Conservation (phyloP, 2,329 filamentous ascomycete species). For the Macrophomina pseudophaseolina region DNA sequence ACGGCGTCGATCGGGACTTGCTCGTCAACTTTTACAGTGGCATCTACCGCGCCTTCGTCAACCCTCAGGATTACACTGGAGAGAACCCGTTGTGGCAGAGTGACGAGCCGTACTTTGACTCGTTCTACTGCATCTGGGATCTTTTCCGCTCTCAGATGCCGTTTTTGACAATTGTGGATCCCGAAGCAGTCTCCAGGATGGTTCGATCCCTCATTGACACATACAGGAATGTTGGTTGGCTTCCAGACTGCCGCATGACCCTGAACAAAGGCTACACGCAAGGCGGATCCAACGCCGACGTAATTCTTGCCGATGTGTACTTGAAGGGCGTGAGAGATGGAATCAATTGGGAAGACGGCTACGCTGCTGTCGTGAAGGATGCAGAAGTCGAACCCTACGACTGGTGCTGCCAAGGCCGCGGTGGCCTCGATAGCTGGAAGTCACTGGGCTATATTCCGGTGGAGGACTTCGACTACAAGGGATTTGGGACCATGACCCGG, state of each 20-base stretch:
- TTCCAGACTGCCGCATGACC: slow-evolving; percentile 69
- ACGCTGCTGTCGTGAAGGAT: slow-evolving; percentile 39
- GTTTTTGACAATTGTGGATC: slow-evolving; percentile 70
- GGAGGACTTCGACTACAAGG: slow-evolving; percentile 46
- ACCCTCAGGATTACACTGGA: slow-evolving; percentile 52
- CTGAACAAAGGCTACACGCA: slow-evolving; percentile 74
- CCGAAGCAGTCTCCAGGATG: slow-evolving; percentile 66
- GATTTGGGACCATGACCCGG: slow-evolving; percentile 45
- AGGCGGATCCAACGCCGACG: slow-evolving; percentile 75
- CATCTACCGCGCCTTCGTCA: slow-evolving; percentile 49
- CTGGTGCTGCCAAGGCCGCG: slow-evolving; percentile 41
- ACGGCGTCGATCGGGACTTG: slow-evolving; percentile 41
- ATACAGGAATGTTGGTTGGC: slow-evolving; percentile 70
- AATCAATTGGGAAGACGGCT: slow-evolving; percentile 39
- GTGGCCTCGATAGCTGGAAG: slow-evolving; percentile 41
- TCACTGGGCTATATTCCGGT: slow-evolving; percentile 41
- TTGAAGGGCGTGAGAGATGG: slow-evolving; percentile 65
- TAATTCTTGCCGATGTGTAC: slow-evolving; percentile 70
- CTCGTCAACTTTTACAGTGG: slow-evolving; percentile 50
- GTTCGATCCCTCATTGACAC: slow-evolving; percentile 65
- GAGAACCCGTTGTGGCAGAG: slow-evolving; percentile 52
- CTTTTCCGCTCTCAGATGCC: slow-evolving; percentile 59
- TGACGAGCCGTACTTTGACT: slow-evolving; percentile 51
- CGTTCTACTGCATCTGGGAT: slow-evolving; percentile 65
- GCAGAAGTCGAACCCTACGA: slow-evolving; percentile 40